Percentiles rank a stretch among this genome's conserved stretches.
These are phyloP conservation scores for Lichtheimia ornata DNA, from an alignment of 371 early-diverging fungal genomes.

Conservation along the genomic window DNA sequence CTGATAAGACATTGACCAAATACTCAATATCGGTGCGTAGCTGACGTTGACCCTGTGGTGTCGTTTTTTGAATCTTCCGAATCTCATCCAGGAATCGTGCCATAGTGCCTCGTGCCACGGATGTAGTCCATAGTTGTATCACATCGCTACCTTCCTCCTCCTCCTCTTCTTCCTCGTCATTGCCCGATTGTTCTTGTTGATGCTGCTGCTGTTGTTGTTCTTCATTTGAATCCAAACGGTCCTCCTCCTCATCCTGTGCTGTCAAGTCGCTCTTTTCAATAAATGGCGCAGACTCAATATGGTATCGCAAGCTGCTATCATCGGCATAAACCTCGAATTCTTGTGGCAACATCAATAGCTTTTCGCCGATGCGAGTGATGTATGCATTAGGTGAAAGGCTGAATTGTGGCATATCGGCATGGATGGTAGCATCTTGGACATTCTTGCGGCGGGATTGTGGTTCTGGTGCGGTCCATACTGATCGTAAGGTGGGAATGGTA, in stretches of 20 bases:
- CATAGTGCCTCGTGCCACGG: slow-evolving; percentile 63
- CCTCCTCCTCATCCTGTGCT: slow-evolving; percentile 3
- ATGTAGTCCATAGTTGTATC: slow-evolving; percentile 70
- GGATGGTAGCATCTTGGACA: slow-evolving; percentile 18
- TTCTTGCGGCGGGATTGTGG: slow-evolving; percentile 19
- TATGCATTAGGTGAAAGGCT: slow-evolving; percentile 65
- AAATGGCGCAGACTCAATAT: slow-evolving; percentile 59
- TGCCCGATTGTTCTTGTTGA: slow-evolving; percentile 7
- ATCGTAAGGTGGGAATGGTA: slow-evolving; percentile 41
- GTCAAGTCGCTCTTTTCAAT: slow-evolving; percentile 6
- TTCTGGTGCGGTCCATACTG: slow-evolving; percentile 29
- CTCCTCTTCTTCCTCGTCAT: slow-evolving; percentile 22
- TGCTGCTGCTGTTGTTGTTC: slow-evolving; percentile 2
- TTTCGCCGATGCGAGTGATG: slow-evolving; percentile 71
- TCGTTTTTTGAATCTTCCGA: slow-evolving; percentile 34
- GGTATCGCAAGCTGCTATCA: slow-evolving; percentile 56
- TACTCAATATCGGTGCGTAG: slow-evolving; percentile 65
- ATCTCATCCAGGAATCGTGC: slow-evolving; percentile 41
- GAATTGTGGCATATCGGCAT: slow-evolving; percentile 55
- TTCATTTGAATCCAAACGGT: slow-evolving; percentile 19
- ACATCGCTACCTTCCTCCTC: slow-evolving; percentile 39
- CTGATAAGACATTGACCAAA: slow-evolving; percentile 60
- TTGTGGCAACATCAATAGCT: slow-evolving; percentile 67
- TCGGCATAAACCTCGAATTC: slow-evolving; percentile 69
- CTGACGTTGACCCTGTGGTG: slow-evolving; percentile 55